Evolutionary conservation across 2,329 filamentous ascomycete species (phyloP).

Genomic region (Sporothrix humicola): DNA sequence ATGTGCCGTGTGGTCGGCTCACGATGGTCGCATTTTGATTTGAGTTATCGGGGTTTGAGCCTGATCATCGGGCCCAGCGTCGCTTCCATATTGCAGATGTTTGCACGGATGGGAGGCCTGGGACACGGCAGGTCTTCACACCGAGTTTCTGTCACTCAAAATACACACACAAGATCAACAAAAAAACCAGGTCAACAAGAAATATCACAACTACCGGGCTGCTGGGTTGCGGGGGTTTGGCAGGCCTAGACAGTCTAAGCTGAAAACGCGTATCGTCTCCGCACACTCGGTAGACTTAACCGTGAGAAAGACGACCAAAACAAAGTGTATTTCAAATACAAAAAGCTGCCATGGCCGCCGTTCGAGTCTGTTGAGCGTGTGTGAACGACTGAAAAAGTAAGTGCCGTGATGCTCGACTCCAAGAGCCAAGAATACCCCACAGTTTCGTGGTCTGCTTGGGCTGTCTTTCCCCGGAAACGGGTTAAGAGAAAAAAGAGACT

Average conservation of each 20-base stretch:
- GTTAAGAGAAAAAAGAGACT: neutral
- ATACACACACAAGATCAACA: no score
- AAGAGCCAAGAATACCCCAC: neutral
- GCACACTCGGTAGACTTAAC: neutral
- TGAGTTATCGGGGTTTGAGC: no score
- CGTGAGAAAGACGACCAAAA: neutral
- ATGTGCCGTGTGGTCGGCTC: neutral
- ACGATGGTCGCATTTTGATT: neutral
- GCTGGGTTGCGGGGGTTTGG: neutral
- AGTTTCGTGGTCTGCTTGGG: neutral
- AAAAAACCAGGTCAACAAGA: no score
- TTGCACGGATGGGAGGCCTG: no score
- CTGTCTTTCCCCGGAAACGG: neutral
- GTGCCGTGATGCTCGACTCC: neutral
- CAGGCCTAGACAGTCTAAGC: neutral
- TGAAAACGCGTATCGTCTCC: neutral
- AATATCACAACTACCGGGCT: slow-evolving; percentile 13
- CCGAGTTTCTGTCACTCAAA: no score
- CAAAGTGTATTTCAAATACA: neutral
- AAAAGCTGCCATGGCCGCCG: no score
- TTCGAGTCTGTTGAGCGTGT: no score
- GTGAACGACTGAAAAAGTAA: neutral
- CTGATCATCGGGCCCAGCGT: neutral
- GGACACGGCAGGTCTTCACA: no score
- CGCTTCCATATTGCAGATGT: neutral